phyloP scores from a whole-genome alignment of 2,329 filamentous ascomycete genomes.

The Aspergillus ochraceus region DNA sequence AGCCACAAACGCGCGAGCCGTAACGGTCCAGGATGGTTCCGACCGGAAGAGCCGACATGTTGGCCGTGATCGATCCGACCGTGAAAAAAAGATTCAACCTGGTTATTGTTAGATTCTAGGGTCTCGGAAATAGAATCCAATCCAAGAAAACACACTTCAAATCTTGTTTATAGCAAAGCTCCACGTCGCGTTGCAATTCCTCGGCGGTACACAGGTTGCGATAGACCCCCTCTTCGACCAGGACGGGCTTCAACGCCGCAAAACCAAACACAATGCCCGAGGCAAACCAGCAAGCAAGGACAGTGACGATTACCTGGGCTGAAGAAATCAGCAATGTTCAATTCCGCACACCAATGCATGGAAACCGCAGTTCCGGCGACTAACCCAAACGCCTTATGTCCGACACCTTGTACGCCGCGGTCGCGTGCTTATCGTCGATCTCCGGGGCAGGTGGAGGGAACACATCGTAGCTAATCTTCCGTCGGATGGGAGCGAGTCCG shows the following conservation, averaged over 20 bases:
- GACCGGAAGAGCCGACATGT: constrained; percentile 79
- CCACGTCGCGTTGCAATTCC: constrained; percentile 50
- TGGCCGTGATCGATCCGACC: constrained; percentile 81
- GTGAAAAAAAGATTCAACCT: constrained; percentile 88
- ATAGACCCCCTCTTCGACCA: constrained; percentile 74
- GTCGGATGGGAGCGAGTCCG: constrained; percentile 16
- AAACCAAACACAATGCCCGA: constrained; percentile 83
- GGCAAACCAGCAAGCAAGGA: constrained; percentile 73
- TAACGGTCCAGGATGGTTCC: constrained; percentile 81
- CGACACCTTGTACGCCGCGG: constrained; percentile 53
- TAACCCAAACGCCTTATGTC: constrained; percentile 34
- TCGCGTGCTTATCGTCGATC: constrained; percentile 43
- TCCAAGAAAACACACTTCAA: constrained; percentile 43
- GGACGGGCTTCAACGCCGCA: constrained; percentile 77
- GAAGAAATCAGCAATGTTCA: constrained; percentile 8
- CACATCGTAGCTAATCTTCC: constrained; percentile 42
- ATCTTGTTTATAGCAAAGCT: constrained; percentile 60
- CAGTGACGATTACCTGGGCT: constrained; percentile 64
- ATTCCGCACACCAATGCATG: background rate
- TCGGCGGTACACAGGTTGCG: constrained; percentile 59
- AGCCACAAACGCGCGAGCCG: constrained; percentile 75
- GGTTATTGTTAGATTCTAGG: background rate
- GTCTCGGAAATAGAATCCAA: background rate
- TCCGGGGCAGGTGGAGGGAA: constrained; percentile 40
- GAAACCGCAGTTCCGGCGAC: background rate